phyloP scores from a whole-genome alignment of 148 eudicot genomes.

The Vaccinium myrtillus region DNA sequence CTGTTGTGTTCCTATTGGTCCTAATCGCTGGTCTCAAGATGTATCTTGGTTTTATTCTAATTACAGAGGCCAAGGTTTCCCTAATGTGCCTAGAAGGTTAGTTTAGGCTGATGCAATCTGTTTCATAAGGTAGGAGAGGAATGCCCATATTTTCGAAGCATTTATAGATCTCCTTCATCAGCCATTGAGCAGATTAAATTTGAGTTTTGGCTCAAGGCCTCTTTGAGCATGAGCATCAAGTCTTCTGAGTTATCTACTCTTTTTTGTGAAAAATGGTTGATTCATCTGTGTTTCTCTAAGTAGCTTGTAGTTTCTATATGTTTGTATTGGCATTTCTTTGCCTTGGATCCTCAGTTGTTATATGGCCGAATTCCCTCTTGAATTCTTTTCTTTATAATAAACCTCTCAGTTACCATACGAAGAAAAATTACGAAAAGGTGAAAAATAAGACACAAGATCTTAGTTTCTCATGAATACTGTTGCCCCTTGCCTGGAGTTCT shows the following conservation, averaged over 20 bases:
- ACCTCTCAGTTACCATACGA: not conserved
- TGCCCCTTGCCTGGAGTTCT: not conserved
- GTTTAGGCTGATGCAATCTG: not conserved
- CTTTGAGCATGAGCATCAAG: not conserved
- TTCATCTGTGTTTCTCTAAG: not conserved
- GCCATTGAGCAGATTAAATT: not conserved
- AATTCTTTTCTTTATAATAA: not conserved
- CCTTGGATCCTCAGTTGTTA: not conserved
- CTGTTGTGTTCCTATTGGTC: not conserved
- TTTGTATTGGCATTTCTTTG: not conserved
- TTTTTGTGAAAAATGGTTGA: not conserved
- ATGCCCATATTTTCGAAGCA: not conserved
- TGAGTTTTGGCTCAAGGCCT: not conserved
- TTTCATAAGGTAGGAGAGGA: not conserved
- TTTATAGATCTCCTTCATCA: too few species aligned
- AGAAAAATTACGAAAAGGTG: not conserved
- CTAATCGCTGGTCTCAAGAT: not conserved
- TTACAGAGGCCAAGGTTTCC: not conserved
- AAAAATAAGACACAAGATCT: not conserved
- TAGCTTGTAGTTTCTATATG: not conserved
- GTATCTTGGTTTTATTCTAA: not conserved
- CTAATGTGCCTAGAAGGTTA: not conserved
- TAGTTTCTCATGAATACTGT: not conserved
- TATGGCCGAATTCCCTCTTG: not conserved
- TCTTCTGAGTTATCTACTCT: not conserved